phyloP scores from a whole-genome alignment of 2,329 filamentous ascomycete genomes.

The Podosphaera xanthii region DNA sequence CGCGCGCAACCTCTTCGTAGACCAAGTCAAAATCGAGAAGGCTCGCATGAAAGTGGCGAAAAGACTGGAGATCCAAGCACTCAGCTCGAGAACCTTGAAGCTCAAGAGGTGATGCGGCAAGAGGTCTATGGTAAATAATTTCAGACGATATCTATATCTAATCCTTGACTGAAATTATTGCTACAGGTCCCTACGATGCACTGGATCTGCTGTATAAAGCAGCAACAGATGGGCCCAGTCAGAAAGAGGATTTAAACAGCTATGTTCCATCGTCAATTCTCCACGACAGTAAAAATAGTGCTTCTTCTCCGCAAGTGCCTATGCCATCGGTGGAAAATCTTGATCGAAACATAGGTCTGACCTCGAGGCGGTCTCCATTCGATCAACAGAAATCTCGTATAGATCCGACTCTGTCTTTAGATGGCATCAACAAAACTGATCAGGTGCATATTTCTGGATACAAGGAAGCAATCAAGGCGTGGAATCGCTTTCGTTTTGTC shows the following conservation, averaged over 20 bases:
- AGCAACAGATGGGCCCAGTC: constrained; percentile 31
- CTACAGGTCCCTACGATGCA: constrained; percentile 55
- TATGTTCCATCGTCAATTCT: not conserved
- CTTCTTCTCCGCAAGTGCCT: constrained; percentile 5
- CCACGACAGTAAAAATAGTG: not conserved
- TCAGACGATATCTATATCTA: not conserved
- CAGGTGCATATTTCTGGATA: constrained; percentile 28
- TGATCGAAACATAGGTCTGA: constrained; percentile 7
- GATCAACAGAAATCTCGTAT: constrained; percentile 9
- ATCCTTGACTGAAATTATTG: constrained; percentile 1
- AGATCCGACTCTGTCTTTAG: constrained; percentile 12
- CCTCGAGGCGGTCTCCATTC: constrained; percentile 8
- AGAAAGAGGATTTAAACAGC: constrained; percentile 13
- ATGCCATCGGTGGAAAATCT: constrained; percentile 10
- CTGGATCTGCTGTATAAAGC: constrained; percentile 81
- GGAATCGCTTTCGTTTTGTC: constrained; percentile 85
- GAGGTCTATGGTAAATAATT: constrained; percentile 41
- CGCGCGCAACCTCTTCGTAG: constrained; percentile 42
- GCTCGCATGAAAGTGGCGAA: constrained; percentile 16
- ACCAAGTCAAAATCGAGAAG: constrained; percentile 23
- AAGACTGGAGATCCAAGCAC: constrained; percentile 31
- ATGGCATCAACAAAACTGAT: constrained; percentile 4
- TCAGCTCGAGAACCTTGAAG: constrained; percentile 41
- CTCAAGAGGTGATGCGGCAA: constrained; percentile 37
- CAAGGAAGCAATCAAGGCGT: constrained; percentile 57